These are phyloP conservation scores for Colletotrichum camelliae DNA, from an alignment of 2,329 filamentous ascomycete genomes.

Conservation along the genomic window DNA sequence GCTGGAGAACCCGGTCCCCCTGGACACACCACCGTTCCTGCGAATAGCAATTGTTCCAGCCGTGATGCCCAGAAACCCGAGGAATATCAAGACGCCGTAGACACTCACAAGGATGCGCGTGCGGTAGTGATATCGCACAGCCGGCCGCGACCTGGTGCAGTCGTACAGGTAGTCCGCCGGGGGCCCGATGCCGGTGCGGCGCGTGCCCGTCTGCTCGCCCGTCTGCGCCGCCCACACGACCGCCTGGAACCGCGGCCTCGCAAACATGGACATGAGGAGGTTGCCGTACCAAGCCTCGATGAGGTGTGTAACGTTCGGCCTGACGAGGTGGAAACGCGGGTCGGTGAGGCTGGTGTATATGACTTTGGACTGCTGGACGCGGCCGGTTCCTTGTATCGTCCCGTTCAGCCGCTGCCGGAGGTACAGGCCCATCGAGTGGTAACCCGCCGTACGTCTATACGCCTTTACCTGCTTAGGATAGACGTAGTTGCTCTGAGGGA, in stretches of 20 bases:
- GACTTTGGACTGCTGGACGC: constrained; percentile 32
- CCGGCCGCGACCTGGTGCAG: constrained; percentile 29
- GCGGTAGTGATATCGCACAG: constrained; percentile 32
- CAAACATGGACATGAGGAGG: constrained; percentile 37
- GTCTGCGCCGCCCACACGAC: constrained; percentile 35
- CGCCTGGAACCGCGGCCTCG: constrained; percentile 35
- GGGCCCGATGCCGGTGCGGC: constrained; percentile 17
- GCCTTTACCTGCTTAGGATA: constrained; percentile 23
- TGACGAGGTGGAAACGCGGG: constrained; percentile 28
- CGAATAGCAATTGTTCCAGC: constrained; percentile 33
- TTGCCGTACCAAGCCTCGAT: constrained; percentile 35
- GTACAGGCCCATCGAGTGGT: constrained; percentile 34
- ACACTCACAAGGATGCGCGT: constrained; percentile 34
- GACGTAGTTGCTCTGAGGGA: constrained; percentile 29
- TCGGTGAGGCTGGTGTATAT: constrained; percentile 45
- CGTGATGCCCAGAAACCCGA: constrained; percentile 28
- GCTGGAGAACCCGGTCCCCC: constrained; percentile 38
- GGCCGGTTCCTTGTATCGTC: constrained; percentile 27
- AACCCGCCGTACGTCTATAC: constrained; percentile 34
- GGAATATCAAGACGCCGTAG: constrained; percentile 32
- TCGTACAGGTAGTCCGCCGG: constrained; percentile 22
- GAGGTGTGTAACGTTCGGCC: constrained; percentile 23
- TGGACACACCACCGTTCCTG: constrained; percentile 32
- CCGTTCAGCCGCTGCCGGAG: constrained; percentile 35
- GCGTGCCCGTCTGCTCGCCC: neutral